Conservation (phyloP, 1,284 basidiomycete species). For the Moniliophthora roreri region DNA sequence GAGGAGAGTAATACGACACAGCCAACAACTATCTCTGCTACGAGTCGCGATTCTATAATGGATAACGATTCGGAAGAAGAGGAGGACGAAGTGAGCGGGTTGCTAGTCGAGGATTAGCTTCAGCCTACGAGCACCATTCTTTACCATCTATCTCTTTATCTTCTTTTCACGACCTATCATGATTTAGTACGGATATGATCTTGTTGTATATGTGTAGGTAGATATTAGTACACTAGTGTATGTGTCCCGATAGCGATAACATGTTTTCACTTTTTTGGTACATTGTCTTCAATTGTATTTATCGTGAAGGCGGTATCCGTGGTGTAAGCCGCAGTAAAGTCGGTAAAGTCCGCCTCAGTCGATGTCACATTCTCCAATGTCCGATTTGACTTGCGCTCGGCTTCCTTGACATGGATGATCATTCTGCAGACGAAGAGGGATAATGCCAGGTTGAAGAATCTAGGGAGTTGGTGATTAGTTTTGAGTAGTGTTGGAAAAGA, state of each 20-base stretch:
- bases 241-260: no score
- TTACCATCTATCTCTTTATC: neutral
- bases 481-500: neutral
- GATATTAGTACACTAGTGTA: no score
- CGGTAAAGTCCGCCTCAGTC: neutral
- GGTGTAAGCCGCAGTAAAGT: neutral
- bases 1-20: no score
- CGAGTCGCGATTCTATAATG: constrained; percentile 32
- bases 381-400: neutral
- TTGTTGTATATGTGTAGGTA: no score
- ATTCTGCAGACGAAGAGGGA: constrained; percentile 2
- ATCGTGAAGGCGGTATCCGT: no score
- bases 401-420: neutral
- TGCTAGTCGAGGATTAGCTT: constrained; percentile 28
- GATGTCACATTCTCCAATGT: neutral
- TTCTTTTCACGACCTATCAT: neutral
- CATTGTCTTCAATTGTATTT: no score
- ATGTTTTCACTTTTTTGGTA: no score
- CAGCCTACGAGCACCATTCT: no score
- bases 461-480: neutral
- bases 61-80: constrained; percentile 33
- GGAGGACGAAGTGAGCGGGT: constrained; percentile 39
- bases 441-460: neutral
- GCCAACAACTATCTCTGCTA: neutral
- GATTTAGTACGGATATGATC: no score